phyloP scores from a whole-genome alignment of 2,329 filamentous ascomycete species.

The Paraconiothyrium sp. region DNA sequence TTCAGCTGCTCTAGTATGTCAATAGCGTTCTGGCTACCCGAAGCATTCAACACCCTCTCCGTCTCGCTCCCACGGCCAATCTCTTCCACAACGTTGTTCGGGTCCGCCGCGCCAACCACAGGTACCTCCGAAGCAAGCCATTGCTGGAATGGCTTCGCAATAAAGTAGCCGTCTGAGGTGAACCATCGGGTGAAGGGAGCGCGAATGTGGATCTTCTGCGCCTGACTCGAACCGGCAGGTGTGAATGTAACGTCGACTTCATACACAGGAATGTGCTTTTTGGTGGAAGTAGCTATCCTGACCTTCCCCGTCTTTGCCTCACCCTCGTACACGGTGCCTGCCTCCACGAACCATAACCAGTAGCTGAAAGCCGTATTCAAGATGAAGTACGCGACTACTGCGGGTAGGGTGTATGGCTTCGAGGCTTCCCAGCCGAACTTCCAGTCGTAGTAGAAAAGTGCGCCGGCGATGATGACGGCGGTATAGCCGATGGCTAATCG shows the following conservation, averaged over 20 bases:
- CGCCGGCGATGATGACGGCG: slow-evolving; percentile 80
- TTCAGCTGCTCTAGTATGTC: slow-evolving; percentile 50
- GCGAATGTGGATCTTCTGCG: slow-evolving; percentile 63
- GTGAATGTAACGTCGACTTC: slow-evolving; percentile 72
- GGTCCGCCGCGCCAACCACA: slow-evolving; percentile 72
- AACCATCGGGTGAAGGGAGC: slow-evolving; percentile 80
- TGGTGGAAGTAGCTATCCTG: slow-evolving; percentile 74
- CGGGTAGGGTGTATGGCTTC: slow-evolving; percentile 80
- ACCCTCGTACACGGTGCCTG: slow-evolving; percentile 82
- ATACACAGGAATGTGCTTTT: slow-evolving; percentile 86
- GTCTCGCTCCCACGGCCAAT: slow-evolving; percentile 50
- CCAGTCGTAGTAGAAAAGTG: slow-evolving; percentile 91
- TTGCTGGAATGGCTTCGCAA: slow-evolving; percentile 79
- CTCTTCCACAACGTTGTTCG: slow-evolving; percentile 60
- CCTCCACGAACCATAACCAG: slow-evolving; percentile 88
- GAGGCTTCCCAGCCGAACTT: slow-evolving; percentile 88
- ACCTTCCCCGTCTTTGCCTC: slow-evolving; percentile 73
- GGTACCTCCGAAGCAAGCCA: slow-evolving; percentile 76
- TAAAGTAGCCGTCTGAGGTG: slow-evolving; percentile 74
- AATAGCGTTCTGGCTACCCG: slow-evolving; percentile 39
- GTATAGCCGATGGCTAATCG: slow-evolving; percentile 84
- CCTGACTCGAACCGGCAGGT: slow-evolving; percentile 38
- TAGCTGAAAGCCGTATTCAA: slow-evolving; percentile 81
- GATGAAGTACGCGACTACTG: slow-evolving; percentile 80
- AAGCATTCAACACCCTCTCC: slow-evolving; percentile 38